Evolutionary conservation across 2,329 filamentous ascomycete genomes (phyloP).

Genomic region (Xylaria arbuscula): DNA sequence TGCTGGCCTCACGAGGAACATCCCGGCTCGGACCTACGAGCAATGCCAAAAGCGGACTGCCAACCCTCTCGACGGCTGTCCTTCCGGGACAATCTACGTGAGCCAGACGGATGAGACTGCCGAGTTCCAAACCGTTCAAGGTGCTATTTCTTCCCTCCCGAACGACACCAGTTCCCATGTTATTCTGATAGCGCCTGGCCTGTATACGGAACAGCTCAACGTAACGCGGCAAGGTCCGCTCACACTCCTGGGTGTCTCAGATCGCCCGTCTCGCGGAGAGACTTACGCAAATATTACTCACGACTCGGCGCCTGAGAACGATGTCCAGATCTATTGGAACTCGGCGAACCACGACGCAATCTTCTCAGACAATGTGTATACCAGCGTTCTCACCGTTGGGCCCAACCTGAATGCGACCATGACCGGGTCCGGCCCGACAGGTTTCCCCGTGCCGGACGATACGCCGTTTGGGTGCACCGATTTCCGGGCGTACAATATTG

Average conservation of each 20-base stretch:
- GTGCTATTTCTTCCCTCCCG: constrained; percentile 55
- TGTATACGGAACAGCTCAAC: constrained; percentile 73
- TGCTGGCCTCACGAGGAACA: constrained; percentile 4
- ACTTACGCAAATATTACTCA: constrained; percentile 44
- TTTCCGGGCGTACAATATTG: constrained; percentile 74
- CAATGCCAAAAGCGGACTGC: constrained; percentile 51
- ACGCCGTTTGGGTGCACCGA: constrained; percentile 73
- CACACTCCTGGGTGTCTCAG: constrained; percentile 69
- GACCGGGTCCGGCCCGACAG: constrained; percentile 71
- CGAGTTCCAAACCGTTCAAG: constrained; percentile 54
- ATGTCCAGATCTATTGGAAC: constrained; percentile 69
- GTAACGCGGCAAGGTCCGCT: constrained; percentile 70
- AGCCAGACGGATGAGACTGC: constrained; percentile 51
- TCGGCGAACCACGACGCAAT: constrained; percentile 62
- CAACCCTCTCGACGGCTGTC: constrained; percentile 54
- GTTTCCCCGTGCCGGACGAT: constrained; percentile 67
- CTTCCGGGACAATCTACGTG: constrained; percentile 56
- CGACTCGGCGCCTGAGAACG: constrained; percentile 51
- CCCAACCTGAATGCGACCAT: constrained; percentile 71
- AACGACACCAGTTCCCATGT: constrained; percentile 58
- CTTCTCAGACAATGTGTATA: constrained; percentile 70
- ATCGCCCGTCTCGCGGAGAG: constrained; percentile 50
- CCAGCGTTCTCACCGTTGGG: constrained; percentile 69
- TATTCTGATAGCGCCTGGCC: constrained; percentile 70
- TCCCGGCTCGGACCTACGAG: constrained; percentile 47